Evolutionary conservation across 1,139 yeast species (phyloP).

Genomic region (Yamadazyma dendronema): DNA sequence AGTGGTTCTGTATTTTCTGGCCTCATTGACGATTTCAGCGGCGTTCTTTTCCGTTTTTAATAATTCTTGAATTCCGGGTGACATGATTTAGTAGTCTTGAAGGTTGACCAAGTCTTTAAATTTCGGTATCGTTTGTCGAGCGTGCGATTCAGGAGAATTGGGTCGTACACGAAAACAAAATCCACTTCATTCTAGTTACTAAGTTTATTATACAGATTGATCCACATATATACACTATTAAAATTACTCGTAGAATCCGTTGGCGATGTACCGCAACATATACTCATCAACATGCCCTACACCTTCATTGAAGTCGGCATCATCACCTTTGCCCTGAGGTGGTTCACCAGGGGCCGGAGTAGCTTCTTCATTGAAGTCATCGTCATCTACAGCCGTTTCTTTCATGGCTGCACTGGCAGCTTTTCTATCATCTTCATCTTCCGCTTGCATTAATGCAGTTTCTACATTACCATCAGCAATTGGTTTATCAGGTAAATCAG

Average conservation of each 20-base stretch:
- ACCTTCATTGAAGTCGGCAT: conserved; percentile 66
- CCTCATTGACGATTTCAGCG: conserved; percentile 88
- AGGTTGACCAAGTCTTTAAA: conserved; percentile 1
- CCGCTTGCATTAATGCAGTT: conserved; percentile 79
- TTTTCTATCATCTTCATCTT: conserved; percentile 90
- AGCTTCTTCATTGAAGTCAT: conserved; percentile 63
- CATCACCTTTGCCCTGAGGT: conserved; percentile 28
- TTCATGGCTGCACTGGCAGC: conserved; percentile 90
- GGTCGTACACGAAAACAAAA: no score
- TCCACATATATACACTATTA: not conserved
- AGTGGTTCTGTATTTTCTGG: conserved; percentile 82
- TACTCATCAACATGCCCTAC: conserved; percentile 94
- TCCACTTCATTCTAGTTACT: no score
- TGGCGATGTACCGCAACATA: conserved; percentile 88
- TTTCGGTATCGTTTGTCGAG: conserved; percentile 4
- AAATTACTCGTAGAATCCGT: conserved; percentile 62
- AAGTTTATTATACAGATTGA: not conserved
- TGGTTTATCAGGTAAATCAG: conserved; percentile 37
- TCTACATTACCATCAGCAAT: conserved; percentile 49
- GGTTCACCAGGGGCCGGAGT: conserved; percentile 19
- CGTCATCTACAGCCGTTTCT: conserved; percentile 81
- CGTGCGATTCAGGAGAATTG: not conserved
- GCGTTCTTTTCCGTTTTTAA: conserved; percentile 91
- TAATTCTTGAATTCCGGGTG: conserved; percentile 39
- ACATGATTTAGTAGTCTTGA: conserved; percentile 22